Conservation (phyloP, 1,284 basidiomycete species). For the Ganoderma meredithae region DNA sequence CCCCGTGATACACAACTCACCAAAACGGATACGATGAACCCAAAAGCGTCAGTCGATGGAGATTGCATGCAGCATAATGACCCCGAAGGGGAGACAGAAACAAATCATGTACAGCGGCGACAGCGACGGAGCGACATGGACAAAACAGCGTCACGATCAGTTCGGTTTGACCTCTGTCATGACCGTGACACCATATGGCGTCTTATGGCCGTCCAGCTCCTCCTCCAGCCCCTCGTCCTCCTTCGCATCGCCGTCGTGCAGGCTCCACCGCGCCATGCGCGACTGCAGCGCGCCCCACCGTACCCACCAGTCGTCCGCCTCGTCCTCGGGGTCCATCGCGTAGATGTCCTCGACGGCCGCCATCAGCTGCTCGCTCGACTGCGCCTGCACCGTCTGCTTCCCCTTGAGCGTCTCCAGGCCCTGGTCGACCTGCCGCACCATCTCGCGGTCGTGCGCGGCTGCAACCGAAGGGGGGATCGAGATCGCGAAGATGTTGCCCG, state of each 20-base stretch:
- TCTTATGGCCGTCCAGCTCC: background rate
- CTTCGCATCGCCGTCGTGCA: background rate
- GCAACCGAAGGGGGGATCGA: conserved; percentile 33
- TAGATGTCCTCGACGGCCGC: conserved; percentile 34
- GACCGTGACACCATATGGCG: background rate
- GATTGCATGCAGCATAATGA: background rate
- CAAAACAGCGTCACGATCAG: background rate
- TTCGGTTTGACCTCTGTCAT: background rate
- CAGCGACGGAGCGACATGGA: background rate
- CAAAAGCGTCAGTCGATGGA: background rate
- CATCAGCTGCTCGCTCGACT: conserved; percentile 28
- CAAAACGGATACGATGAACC: background rate
- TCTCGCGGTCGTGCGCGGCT: conserved; percentile 21
- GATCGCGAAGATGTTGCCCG: conserved; percentile 34
- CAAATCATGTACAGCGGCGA: background rate
- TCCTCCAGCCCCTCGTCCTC: background rate
- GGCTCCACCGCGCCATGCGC: background rate
- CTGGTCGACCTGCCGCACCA: conserved; percentile 19
- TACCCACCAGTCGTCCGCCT: conserved; percentile 48
- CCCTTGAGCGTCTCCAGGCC: conserved; percentile 11
- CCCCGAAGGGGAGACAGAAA: background rate
- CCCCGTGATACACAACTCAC: no score
- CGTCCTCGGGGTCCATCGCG: conserved; percentile 46
- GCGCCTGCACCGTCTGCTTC: conserved; percentile 8
- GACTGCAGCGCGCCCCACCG: conserved; percentile 39